A percentile compares a stretch with the other conserved stretches of the same genome.
Evolutionary conservation across 148 eudicot genomes (phyloP).

Genomic region (Fallopia convolvulus): DNA sequence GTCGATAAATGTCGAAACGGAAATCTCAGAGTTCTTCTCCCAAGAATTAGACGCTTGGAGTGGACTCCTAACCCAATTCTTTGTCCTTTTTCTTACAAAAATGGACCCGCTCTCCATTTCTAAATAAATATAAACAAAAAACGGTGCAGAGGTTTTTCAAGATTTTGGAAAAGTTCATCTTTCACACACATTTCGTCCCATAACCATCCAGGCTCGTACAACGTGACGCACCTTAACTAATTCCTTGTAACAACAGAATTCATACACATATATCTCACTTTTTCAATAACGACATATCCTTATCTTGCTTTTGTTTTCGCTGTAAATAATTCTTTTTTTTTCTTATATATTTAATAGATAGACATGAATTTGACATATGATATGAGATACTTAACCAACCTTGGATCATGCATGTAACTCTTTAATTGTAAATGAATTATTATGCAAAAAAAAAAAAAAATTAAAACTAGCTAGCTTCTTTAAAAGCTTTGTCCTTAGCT

Average conservation of each 20-base stretch:
- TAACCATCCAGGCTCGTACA: neutral
- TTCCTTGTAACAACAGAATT: slow-evolving; percentile 4
- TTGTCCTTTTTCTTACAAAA: no score
- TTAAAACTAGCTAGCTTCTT: neutral
- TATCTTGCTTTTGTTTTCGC: neutral
- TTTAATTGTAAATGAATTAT: neutral
- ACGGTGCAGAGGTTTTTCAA: neutral
- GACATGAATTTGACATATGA: no score
- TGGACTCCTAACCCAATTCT: no score
- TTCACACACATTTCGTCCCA: neutral
- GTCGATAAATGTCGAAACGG: no score
- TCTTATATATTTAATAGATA: no score
- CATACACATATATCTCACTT: neutral
- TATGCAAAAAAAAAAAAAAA: no score
- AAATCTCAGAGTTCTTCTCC: no score
- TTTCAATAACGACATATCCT: neutral
- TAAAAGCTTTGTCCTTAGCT: neutral
- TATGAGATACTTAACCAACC: no score
- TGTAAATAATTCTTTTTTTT: neutral
- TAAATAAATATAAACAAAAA: neutral
- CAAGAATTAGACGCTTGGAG: no score
- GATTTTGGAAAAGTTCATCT: neutral
- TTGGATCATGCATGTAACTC: neutral
- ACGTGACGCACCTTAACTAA: slow-evolving; percentile 1
- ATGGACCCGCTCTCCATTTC: no score